These are phyloP conservation scores for Starmerella tilneyi DNA, from an alignment of 805 yeast species.

Conservation along the genomic window DNA sequence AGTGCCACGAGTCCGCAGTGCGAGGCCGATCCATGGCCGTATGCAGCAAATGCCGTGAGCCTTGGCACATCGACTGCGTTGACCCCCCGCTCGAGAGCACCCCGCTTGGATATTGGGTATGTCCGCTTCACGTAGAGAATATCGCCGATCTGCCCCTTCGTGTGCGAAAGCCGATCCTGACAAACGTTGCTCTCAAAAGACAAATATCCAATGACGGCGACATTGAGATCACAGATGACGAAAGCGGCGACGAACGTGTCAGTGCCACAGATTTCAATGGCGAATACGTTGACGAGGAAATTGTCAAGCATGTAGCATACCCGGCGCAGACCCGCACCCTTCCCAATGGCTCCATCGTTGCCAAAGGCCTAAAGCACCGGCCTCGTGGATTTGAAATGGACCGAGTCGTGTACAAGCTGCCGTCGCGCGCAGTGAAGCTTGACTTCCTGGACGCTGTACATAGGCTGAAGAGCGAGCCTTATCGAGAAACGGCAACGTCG, in stretches of 20 bases:
- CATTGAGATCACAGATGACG: conserved; percentile 42
- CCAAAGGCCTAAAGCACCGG: conserved; percentile 7
- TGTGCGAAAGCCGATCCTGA: conserved; percentile 42
- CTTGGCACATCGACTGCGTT: conserved; percentile 24
- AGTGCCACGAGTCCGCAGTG: conserved; percentile 64
- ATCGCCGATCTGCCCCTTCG: conserved; percentile 24
- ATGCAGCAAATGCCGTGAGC: conserved; percentile 69
- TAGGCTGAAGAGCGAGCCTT: conserved; percentile 29
- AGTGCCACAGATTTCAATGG: conserved; percentile 31
- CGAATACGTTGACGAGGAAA: conserved; percentile 25
- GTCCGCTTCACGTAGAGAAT: conserved; percentile 21
- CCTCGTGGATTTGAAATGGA: conserved; percentile 29
- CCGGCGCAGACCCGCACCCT: conserved; percentile 9
- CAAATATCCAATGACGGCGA: conserved; percentile 48
- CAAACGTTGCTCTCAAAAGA: conserved; percentile 47
- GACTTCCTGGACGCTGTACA: conserved; percentile 56
- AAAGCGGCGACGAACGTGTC: conserved; percentile 33
- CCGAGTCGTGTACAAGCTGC: conserved; percentile 50
- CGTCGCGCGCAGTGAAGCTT: conserved; percentile 55
- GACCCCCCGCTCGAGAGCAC: conserved; percentile 19
- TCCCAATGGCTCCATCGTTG: conserved; percentile 9
- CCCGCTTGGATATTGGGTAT: conserved; percentile 22
- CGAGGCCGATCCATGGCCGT: conserved; percentile 70
- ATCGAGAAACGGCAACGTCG: conserved; percentile 29
- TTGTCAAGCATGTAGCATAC: conserved; percentile 1